These are phyloP conservation scores for Collybia nuda DNA, from an alignment of 768 basidiomycete species.

Conservation along the genomic window DNA sequence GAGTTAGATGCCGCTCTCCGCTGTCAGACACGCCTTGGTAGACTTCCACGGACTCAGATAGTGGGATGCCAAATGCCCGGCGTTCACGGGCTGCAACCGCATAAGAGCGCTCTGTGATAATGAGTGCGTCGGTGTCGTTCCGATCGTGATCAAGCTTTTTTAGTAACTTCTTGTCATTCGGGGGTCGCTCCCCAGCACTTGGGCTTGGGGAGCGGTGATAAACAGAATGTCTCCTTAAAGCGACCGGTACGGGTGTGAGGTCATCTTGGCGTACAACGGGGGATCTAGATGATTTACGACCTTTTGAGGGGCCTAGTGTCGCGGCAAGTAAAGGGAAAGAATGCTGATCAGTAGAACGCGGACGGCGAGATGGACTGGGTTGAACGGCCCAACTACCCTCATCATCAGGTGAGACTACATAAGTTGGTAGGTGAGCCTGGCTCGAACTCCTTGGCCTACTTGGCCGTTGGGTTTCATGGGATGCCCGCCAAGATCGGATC, in stretches of 20 bases:
- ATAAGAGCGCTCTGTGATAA: conserved; percentile 20
- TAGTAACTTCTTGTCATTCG: too few relatives aligned
- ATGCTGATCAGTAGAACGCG: neutral
- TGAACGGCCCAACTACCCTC: conserved; percentile 7
- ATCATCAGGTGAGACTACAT: conserved; percentile 16
- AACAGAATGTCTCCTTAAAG: conserved; percentile 26
- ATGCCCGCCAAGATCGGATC: neutral
- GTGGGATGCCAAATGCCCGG: conserved; percentile 51
- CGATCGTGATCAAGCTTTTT: too few relatives aligned
- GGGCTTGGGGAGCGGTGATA: conserved; percentile 19
- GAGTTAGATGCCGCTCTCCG: conserved; percentile 24
- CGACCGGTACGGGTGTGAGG: conserved; percentile 18
- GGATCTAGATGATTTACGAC: conserved; percentile 20
- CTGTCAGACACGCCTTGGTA: conserved; percentile 8
- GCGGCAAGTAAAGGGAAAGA: conserved; percentile 9
- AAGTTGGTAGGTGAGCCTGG: conserved; percentile 19
- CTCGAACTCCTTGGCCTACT: conserved; percentile 23
- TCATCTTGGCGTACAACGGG: conserved; percentile 26
- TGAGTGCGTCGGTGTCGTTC: conserved; percentile 13
- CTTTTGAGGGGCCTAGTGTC: neutral
- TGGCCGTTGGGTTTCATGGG: conserved; percentile 1
- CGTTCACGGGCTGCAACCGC: conserved; percentile 44
- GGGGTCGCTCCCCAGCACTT: too few relatives aligned
- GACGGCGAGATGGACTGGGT: neutral
- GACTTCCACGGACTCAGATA: conserved; percentile 39